These are phyloP conservation scores for Xerophyta viscosa DNA, from an alignment of 106 monocot genomes.

Conservation along the genomic window DNA sequence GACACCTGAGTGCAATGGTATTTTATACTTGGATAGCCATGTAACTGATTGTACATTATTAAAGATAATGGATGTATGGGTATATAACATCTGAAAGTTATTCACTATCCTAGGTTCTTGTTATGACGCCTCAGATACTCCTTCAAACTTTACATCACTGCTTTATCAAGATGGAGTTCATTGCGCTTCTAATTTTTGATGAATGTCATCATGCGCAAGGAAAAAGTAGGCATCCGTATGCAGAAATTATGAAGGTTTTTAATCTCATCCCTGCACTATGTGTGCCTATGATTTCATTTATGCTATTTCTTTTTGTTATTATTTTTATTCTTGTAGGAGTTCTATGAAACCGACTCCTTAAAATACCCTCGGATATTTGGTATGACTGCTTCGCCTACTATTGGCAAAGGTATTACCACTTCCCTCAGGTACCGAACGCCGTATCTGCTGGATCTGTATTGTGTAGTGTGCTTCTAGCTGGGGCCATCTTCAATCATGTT, in stretches of 20 bases:
- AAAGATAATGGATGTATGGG: no score
- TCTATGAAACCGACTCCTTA: conserved; percentile 36
- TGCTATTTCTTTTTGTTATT: not conserved
- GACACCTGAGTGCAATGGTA: no score
- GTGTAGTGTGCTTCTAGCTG: no score
- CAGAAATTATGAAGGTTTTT: conserved; percentile 94
- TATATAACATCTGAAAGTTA: no score
- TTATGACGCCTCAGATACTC: conserved; percentile 94
- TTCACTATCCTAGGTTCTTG: conserved; percentile 61
- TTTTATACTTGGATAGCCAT: no score
- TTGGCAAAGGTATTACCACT: conserved; percentile 98
- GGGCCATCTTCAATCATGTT: no score
- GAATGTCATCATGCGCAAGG: conserved; percentile 98
- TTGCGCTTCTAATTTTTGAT: conserved; percentile 88
- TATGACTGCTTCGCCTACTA: conserved; percentile 98
- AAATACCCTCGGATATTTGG: conserved; percentile 85
- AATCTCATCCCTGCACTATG: not conserved
- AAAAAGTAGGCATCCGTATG: conserved; percentile 84
- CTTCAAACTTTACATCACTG: conserved; percentile 82
- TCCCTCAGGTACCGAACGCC: no score
- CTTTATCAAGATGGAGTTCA: conserved; percentile 69
- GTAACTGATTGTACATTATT: no score
- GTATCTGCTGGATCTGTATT: no score
- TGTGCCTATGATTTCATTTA: not conserved
- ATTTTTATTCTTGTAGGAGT: conserved; percentile 40